Conservation (phyloP, 2,329 filamentous ascomycete species). For the Trichoderma aggressivum region DNA sequence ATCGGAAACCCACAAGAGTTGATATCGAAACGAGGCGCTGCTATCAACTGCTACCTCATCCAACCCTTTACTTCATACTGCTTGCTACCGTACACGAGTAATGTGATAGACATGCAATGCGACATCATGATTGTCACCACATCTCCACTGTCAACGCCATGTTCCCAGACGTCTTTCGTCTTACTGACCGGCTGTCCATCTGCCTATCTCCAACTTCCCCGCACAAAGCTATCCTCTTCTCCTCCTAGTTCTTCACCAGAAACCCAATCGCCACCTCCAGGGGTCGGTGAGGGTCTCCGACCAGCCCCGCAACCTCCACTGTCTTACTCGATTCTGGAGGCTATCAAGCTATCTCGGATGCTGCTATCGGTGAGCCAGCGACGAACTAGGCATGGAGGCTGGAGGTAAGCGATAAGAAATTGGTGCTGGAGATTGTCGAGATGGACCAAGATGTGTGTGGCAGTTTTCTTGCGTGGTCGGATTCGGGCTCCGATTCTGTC, state of each 20-base stretch:
- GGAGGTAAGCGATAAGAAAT: background rate
- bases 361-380: background rate
- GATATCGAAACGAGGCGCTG: background rate
- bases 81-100: background rate
- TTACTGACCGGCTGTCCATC: background rate
- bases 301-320: slow-evolving; percentile 8
- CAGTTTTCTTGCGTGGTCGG: background rate
- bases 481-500: background rate
- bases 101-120: background rate
- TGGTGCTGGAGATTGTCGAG: background rate
- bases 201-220: background rate
- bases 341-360: background rate
- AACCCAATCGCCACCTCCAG: slow-evolving; percentile 6
- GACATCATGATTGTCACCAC: background rate
- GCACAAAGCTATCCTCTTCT: background rate
- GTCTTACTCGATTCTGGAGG: background rate
- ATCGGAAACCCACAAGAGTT: background rate
- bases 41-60: background rate
- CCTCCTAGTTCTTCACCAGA: background rate
- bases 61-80: background rate
- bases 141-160: slow-evolving; percentile 3
- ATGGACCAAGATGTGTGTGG: background rate
- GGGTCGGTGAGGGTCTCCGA: slow-evolving; percentile 23
- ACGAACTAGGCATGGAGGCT: background rate
- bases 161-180: background rate